These are phyloP conservation scores for Trametes cubensis DNA, from an alignment of 768 basidiomycete species.

Conservation along the genomic window DNA sequence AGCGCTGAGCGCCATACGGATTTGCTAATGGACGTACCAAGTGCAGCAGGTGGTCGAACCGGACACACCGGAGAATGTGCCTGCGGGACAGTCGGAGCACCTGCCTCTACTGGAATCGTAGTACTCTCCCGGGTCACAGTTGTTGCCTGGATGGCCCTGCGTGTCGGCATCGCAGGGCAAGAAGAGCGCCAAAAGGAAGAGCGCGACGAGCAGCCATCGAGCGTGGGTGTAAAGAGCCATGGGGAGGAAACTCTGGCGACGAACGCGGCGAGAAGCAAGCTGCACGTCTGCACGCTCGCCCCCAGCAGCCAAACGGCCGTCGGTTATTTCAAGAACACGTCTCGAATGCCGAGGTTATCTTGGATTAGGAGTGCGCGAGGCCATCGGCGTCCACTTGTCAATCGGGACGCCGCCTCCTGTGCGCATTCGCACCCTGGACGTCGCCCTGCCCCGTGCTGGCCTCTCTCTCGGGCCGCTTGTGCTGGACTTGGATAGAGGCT, in stretches of 20 bases:
- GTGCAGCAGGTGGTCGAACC: conserved; percentile 23
- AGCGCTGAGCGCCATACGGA: not conserved
- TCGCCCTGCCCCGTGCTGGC: not conserved
- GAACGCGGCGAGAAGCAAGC: not conserved
- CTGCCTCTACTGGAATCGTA: not conserved
- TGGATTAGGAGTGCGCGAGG: not conserved
- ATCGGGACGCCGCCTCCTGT: conserved; percentile 3
- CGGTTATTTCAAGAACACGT: not conserved
- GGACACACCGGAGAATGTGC: conserved; percentile 16
- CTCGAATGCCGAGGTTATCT: not conserved
- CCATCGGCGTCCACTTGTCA: not conserved
- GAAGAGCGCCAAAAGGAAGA: not conserved
- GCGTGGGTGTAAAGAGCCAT: not conserved
- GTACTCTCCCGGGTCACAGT: conserved; percentile 4
- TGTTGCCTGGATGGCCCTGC: not conserved
- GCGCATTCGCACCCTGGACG: not conserved
- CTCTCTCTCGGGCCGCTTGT: not conserved
- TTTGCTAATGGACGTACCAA: conserved; percentile 8
- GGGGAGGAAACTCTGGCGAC: not conserved
- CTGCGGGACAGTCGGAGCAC: conserved; percentile 10
- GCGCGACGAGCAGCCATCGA: not conserved
- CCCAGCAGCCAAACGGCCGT: not conserved
- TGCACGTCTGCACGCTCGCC: not conserved
- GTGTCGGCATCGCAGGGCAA: not conserved
- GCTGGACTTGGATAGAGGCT: too few species aligned